Base-by-base conservation (phyloP, 768 basidiomycete species). In the Porpolomopsis calyptriformis region DNA sequence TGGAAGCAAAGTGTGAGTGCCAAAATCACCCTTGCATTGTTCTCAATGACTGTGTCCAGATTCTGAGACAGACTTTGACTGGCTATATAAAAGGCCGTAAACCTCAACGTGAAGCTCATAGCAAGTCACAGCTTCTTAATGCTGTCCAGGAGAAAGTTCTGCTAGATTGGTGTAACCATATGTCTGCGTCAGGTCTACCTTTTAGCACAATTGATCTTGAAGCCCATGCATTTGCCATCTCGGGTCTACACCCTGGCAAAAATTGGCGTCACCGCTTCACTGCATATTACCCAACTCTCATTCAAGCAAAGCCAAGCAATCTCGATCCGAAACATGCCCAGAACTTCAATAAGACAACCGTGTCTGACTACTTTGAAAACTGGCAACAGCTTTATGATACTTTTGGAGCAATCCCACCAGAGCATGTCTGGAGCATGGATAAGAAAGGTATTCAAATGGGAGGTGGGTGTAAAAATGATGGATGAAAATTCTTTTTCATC, bases 321-420 rank as follows among this genome's bases (percentile, higher is more conserved):
- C 53, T 68, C 1, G 64, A 68, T 26, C 58, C 55, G 2, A 59
- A 62, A 43, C 51, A 55, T 25, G 60, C 57, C 2, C 55, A 58
- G 34, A 52, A 52, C 2, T 64, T 66, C 51, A 60, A 60, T 22
- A 27, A 39, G 2, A 37, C 46, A 1, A 33, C 35, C 0, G 56
- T 63, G 5, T 23, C 51, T 0, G 11, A 47, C 3, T 49, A 58
- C 40, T 46, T 46, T 26, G 22, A 29, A 12, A 12, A 14, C 9
- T 12, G 4, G 3, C 19, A 40, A 23, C 20, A 41, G 31, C 25
- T 55, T 26, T 40, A 55, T 22, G 33, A 42, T 1, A 36, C 50
- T 35, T 54, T 63, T 42, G 54, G 46, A 36, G 40, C 52, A 7
- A 60, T 63, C 9, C 46, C 51, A 6, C 31, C 41, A 6, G 52